These are phyloP conservation scores for Alternaria sp. DNA, from an alignment of 2,329 filamentous ascomycete genomes.

Conservation along the genomic window DNA sequence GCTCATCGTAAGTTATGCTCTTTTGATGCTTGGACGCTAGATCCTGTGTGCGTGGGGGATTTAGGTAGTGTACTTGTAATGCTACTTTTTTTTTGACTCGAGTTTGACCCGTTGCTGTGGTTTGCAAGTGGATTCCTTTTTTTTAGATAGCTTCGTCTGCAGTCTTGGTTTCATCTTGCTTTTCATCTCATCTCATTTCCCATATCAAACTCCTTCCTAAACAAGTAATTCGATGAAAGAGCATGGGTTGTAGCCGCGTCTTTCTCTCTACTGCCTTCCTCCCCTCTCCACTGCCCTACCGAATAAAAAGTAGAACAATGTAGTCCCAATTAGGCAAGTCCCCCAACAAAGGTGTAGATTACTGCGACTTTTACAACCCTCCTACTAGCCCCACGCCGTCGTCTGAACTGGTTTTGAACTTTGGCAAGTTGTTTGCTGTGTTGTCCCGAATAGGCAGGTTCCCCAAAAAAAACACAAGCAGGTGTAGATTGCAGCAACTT, in stretches of 20 bases:
- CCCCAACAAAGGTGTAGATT: neutral
- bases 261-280: neutral
- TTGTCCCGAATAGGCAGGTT: neutral
- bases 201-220: neutral
- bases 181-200: neutral
- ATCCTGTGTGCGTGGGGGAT: neutral
- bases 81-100: neutral
- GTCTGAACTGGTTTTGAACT: neutral
- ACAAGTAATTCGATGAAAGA: neutral
- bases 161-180: neutral
- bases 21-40: neutral
- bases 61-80: conserved; percentile 6
- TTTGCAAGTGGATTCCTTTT: too few species aligned
- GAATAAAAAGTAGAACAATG: too few species aligned
- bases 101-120: too few species aligned
- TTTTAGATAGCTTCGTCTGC: too few species aligned
- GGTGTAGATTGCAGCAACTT: neutral
- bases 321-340: neutral
- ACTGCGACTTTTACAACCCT: neutral
- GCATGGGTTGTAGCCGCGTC: neutral
- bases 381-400: neutral
- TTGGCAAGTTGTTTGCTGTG: neutral
- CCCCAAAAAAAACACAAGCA: neutral
- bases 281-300: neutral
- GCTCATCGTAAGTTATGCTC: neutral